Percentiles rank a stretch among this genome's conserved stretches.
Evolutionary conservation across 352 stramenopile species (phyloP).

Genomic region (Phytophthora colocasiae): DNA sequence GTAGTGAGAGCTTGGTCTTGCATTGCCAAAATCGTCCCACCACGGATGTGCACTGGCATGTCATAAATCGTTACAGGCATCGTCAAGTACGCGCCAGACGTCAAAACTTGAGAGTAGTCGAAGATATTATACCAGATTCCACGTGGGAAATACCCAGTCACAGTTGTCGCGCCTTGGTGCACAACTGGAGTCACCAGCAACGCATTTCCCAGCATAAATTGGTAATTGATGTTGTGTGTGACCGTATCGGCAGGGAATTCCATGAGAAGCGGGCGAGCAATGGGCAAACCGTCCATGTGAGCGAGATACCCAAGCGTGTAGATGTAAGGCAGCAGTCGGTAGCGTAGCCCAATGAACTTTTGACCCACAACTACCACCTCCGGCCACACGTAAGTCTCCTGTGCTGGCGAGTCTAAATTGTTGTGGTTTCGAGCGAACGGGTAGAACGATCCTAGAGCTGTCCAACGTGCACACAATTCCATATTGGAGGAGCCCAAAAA

Average conservation of each 20-base stretch:
- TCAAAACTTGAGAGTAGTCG: constrained; percentile 45
- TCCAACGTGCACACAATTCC: constrained; percentile 83
- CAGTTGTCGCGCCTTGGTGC: constrained; percentile 46
- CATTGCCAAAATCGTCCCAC: constrained; percentile 54
- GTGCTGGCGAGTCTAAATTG: constrained; percentile 51
- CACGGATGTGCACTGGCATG: constrained; percentile 65
- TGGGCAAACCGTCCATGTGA: constrained; percentile 48
- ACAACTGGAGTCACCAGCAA: constrained; percentile 70
- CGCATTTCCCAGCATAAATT: constrained; percentile 66
- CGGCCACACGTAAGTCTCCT: constrained; percentile 77
- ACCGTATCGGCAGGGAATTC: constrained; percentile 65
- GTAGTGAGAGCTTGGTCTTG: constrained; percentile 60
- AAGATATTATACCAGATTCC: constrained; percentile 73
- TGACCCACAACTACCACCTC: constrained; percentile 50
- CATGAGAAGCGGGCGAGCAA: constrained; percentile 67
- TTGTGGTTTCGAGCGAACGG: constrained; percentile 89
- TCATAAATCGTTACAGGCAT: constrained; percentile 56
- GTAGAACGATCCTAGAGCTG: constrained; percentile 74
- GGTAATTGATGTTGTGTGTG: constrained; percentile 45
- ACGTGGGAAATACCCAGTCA: constrained; percentile 54
- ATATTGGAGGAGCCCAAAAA: constrained; percentile 63
- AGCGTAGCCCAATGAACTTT: constrained; percentile 75
- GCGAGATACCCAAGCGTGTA: constrained; percentile 81
- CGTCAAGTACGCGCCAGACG: constrained; percentile 31
- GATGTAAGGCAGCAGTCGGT: constrained; percentile 82